phyloP scores from a whole-genome alignment of 768 basidiomycete genomes.

The Leccinum longicurvipes region DNA sequence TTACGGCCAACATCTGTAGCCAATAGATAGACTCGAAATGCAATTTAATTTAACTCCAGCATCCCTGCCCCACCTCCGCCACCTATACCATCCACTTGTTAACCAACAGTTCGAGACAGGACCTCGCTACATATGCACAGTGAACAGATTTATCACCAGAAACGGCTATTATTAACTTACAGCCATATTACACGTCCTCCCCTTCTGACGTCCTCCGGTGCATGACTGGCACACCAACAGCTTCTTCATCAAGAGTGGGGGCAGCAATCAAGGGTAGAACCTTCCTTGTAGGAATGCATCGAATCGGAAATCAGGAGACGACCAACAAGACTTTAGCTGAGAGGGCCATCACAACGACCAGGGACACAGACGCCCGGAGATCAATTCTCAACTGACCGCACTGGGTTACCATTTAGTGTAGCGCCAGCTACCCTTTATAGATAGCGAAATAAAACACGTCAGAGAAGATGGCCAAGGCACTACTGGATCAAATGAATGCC shows the following conservation, averaged over 20 bases:
- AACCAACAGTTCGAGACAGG: no score
- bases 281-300: background rate
- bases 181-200: no score
- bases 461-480: background rate
- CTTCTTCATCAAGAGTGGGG: background rate
- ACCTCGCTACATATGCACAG: no score
- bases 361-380: background rate
- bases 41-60: background rate
- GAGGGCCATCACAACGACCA: background rate
- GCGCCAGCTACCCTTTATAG: no score
- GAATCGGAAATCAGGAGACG: background rate
- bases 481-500: background rate
- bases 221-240: background rate
- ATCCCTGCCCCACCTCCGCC: no score
- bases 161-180: no score
- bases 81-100: no score
- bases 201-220: background rate
- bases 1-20: slow-evolving; percentile 1
- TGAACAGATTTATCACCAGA: no score
- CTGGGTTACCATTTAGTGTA: no score
- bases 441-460: no score
- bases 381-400: background rate
- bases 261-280: background rate
- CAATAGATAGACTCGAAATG: background rate
- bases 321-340: background rate